Conservation (phyloP, 164 flowering plant genomes). For the Berberis thunbergii region DNA sequence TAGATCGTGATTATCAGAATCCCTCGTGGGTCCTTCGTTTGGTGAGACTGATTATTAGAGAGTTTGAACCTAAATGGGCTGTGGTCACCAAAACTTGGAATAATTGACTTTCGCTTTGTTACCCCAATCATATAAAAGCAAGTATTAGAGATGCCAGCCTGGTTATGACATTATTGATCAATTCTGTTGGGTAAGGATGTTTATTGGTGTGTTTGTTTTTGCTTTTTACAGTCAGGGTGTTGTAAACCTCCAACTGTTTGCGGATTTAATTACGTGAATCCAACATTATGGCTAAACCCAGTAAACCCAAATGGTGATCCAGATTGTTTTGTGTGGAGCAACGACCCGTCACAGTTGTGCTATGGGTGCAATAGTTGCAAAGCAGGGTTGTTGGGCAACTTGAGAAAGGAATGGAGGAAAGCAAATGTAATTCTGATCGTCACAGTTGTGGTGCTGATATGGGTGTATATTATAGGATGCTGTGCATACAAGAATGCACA, state of each 20-base stretch:
- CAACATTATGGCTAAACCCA: conserved; percentile 76
- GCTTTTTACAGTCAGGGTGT: conserved; percentile 70
- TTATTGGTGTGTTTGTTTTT: not conserved
- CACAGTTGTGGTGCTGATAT: conserved; percentile 60
- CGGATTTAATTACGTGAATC: conserved; percentile 66
- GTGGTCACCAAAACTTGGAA: not conserved
- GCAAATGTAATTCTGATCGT: conserved; percentile 62
- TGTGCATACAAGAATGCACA: conserved; percentile 87
- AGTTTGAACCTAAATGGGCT: not conserved
- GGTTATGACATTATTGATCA: not conserved
- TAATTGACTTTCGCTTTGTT: conserved; percentile 1
- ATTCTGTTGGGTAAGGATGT: not conserved
- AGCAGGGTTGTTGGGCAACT: conserved; percentile 78
- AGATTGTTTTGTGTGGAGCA: conserved; percentile 81
- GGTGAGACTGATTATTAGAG: not conserved
- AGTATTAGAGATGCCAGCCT: not conserved
- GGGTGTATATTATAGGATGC: conserved; percentile 78
- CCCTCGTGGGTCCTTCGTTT: too few relatives aligned
- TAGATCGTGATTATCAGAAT: too few relatives aligned
- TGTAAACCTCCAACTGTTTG: conserved; percentile 91
- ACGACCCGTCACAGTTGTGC: conserved; percentile 68
- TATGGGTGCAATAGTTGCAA: conserved; percentile 77
- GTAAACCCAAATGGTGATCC: conserved; percentile 44
- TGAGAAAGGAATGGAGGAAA: conserved; percentile 83
- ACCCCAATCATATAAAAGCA: not conserved